Conservation (phyloP, 2,329 filamentous ascomycete species). For the Tolypocladium album region DNA sequence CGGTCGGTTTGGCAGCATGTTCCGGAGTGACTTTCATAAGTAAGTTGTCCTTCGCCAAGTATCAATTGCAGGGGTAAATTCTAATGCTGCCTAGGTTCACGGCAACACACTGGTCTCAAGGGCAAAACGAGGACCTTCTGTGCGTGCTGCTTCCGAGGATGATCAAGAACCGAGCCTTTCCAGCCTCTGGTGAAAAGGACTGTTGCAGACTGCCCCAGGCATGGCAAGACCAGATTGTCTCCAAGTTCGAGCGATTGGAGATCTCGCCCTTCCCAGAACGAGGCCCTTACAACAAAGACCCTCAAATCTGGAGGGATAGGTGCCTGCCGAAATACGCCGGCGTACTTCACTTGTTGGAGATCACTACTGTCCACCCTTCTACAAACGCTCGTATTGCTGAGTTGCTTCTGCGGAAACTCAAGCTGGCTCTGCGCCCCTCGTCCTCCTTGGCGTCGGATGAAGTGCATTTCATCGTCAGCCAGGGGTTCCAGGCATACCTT, state of each 20-base stretch:
- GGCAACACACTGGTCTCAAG: slow-evolving; percentile 59
- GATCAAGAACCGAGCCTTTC: slow-evolving; percentile 44
- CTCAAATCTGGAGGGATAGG: slow-evolving; percentile 49
- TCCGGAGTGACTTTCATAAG: slow-evolving; percentile 73
- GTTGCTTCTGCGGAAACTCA: slow-evolving; percentile 54
- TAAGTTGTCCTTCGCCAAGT: slow-evolving; percentile 23
- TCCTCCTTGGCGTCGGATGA: slow-evolving; percentile 49
- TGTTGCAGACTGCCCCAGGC: slow-evolving; percentile 48
- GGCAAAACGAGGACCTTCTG: slow-evolving; percentile 53
- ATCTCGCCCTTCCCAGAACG: slow-evolving; percentile 54
- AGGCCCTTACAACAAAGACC: slow-evolving; percentile 50
- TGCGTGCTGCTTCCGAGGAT: slow-evolving; percentile 60
- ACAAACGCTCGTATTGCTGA: slow-evolving; percentile 56
- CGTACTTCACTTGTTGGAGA: slow-evolving; percentile 51
- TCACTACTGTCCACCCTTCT: slow-evolving; percentile 53
- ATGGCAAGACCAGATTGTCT: slow-evolving; percentile 65
- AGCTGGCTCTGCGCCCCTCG: slow-evolving; percentile 52
- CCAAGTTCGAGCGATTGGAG: slow-evolving; percentile 56
- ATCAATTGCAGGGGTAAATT: background rate
- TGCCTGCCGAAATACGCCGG: slow-evolving; percentile 59
- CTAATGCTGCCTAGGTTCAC: slow-evolving; percentile 52
- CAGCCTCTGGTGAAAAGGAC: slow-evolving; percentile 38
- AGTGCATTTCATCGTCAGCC: slow-evolving; percentile 63
- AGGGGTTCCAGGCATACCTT: slow-evolving; percentile 64
- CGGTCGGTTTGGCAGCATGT: slow-evolving; percentile 66